A percentile compares a stretch with the other conserved stretches of the same genome.
phyloP scores from a whole-genome alignment of 1,284 basidiomycete genomes.

The Fomitopsis palustris region DNA sequence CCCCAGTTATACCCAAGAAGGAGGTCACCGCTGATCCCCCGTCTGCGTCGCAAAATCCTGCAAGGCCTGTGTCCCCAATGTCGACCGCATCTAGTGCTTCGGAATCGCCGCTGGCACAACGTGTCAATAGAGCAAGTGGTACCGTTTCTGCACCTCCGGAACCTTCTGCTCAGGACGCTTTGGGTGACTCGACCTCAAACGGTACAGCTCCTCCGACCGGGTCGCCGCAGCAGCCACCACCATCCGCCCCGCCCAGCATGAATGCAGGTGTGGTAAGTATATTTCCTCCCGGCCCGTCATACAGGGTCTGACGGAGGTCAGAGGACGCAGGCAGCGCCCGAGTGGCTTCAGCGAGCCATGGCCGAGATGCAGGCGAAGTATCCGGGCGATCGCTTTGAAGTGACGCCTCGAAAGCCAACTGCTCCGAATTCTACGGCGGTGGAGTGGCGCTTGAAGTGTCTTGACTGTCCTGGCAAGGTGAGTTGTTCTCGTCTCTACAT shows the following conservation, averaged over 20 bases:
- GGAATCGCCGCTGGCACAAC: constrained; percentile 64
- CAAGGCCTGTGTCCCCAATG: constrained; percentile 59
- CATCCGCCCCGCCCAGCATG: constrained; percentile 6
- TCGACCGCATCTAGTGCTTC: constrained; percentile 66
- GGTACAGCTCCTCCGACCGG: constrained; percentile 1
- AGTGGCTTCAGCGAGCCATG: constrained; percentile 69
- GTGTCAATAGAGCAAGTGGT: constrained; percentile 51
- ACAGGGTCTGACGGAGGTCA: constrained; percentile 7
- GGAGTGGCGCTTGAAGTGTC: constrained; percentile 93
- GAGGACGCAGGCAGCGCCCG: constrained; percentile 41
- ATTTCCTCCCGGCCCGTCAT: background rate
- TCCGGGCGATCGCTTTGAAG: constrained; percentile 80
- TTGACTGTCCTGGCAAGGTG: constrained; percentile 94
- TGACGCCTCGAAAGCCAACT: constrained; percentile 60
- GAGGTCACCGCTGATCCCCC: constrained; percentile 23
- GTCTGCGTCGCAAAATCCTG: constrained; percentile 30
- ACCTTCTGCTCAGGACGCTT: background rate
- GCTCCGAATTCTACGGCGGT: constrained; percentile 39
- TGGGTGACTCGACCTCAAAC: constrained; percentile 2
- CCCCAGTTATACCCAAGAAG: constrained; percentile 44
- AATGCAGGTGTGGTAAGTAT: constrained; percentile 13
- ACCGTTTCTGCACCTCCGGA: constrained; percentile 25
- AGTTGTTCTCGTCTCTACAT: constrained; percentile 16
- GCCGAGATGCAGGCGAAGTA: constrained; percentile 69
- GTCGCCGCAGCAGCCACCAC: constrained; percentile 5